A percentile compares a stretch with the other conserved stretches of the same genome.
phyloP scores from a whole-genome alignment of 176 grass and related monocot species.

The Cenchrus fungigraminus region DNA sequence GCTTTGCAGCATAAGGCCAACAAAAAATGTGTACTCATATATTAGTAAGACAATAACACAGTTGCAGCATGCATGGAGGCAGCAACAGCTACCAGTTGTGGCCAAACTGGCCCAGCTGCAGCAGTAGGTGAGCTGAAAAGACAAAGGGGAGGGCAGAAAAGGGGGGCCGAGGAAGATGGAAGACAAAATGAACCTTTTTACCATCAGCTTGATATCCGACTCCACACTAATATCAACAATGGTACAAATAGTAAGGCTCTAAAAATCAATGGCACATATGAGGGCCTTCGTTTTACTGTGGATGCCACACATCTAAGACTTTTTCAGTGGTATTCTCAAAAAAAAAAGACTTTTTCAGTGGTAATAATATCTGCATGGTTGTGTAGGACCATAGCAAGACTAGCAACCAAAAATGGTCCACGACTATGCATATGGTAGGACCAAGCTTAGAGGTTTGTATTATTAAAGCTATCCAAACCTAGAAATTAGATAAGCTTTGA shows the following conservation, averaged over 20 bases:
- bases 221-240: constrained; percentile 5
- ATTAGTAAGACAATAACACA: not conserved
- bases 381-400: not conserved
- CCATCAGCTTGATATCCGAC: not conserved
- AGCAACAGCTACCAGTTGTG: not conserved
- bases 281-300: not conserved
- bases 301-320: not conserved
- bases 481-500: not conserved
- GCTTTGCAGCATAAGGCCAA: not conserved
- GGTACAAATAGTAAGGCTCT: not conserved
- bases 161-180: not conserved
- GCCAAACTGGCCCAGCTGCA: not conserved
- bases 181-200: not conserved
- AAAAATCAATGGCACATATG: not conserved
- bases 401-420: constrained; percentile 15
- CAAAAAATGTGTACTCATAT: not conserved
- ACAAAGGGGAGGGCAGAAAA: not conserved
- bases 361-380: not conserved
- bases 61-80: not conserved
- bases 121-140: not conserved
- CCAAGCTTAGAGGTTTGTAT: not conserved
- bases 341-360: not conserved
- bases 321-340: too few relatives aligned
- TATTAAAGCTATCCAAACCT: not conserved
- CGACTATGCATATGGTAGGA: constrained; percentile 1